These are phyloP conservation scores for Parasarocladium wereldwijsianum DNA, from an alignment of 2,329 filamentous ascomycete genomes.

Conservation along the genomic window DNA sequence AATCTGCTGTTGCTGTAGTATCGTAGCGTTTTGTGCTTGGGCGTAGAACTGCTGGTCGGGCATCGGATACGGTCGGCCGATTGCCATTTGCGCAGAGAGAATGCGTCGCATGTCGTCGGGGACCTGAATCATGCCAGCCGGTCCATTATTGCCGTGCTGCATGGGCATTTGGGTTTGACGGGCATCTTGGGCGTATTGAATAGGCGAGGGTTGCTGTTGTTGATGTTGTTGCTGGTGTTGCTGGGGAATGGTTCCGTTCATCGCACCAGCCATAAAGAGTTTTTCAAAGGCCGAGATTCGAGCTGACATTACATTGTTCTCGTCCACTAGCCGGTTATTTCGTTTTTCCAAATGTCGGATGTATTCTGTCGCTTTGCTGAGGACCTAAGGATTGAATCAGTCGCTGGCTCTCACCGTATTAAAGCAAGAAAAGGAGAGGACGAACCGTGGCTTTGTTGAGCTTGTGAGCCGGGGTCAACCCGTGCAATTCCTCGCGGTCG, in stretches of 20 bases:
- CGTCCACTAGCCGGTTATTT: slow-evolving; percentile 67
- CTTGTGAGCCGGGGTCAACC: slow-evolving; percentile 78
- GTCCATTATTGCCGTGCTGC: slow-evolving; percentile 23
- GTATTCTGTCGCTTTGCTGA: slow-evolving; percentile 93
- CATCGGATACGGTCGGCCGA: slow-evolving; percentile 37
- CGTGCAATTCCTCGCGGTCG: slow-evolving; percentile 61
- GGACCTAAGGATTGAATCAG: slow-evolving; percentile 31
- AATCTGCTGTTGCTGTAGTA: slow-evolving; percentile 41
- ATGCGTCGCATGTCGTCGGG: slow-evolving; percentile 52
- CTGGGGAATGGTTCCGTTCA: slow-evolving; percentile 42
- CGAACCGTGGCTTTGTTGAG: slow-evolving; percentile 86
- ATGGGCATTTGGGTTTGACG: slow-evolving; percentile 14
- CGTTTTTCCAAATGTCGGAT: slow-evolving; percentile 88
- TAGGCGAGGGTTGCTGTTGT: slow-evolving; percentile 33
- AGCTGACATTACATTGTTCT: slow-evolving; percentile 66
- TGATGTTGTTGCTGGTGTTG: no score
- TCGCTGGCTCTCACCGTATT: not conserved
- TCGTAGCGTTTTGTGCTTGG: slow-evolving; percentile 28
- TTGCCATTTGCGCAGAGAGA: slow-evolving; percentile 39
- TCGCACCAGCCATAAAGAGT: slow-evolving; percentile 65
- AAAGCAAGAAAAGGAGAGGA: not conserved
- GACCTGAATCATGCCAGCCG: slow-evolving; percentile 48
- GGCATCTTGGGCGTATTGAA: slow-evolving; percentile 28
- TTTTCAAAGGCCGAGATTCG: slow-evolving; percentile 65
- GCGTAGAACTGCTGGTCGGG: slow-evolving; percentile 29